Percentiles rank a stretch among this genome's conserved stretches.
Conservation (phyloP, 139 green algal species). For the Volvox africanus region DNA sequence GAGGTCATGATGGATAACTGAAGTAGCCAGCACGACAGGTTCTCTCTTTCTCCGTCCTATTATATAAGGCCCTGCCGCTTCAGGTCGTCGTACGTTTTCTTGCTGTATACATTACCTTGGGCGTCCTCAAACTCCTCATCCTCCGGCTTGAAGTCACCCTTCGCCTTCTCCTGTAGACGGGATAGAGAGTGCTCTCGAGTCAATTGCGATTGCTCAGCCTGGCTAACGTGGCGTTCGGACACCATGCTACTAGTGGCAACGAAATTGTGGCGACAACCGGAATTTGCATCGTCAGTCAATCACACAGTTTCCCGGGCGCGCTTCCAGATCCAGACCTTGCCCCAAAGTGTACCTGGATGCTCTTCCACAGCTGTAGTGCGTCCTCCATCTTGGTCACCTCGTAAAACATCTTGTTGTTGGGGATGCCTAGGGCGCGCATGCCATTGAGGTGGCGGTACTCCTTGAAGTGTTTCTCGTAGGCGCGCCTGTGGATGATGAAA, state of each 20-base stretch:
- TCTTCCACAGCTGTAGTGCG: slow-evolving; percentile 87
- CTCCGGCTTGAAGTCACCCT: slow-evolving; percentile 79
- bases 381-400: slow-evolving; percentile 93
- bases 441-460: slow-evolving; percentile 92
- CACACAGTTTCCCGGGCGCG: no score
- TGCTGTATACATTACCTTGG: slow-evolving; percentile 93
- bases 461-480: slow-evolving; percentile 98
- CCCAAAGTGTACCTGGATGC: slow-evolving; percentile 69
- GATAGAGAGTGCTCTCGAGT: no score
- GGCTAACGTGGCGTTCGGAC: no score
- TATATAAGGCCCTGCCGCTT: slow-evolving; percentile 91
- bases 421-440: slow-evolving; percentile 96
- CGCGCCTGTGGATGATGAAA: slow-evolving; percentile 68
- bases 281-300: no score
- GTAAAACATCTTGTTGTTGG: slow-evolving; percentile 96
- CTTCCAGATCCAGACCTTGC: no score
- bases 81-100: slow-evolving; percentile 91
- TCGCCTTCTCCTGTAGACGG: slow-evolving; percentile 67
- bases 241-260: no score
- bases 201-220: no score
- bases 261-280: no score
- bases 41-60: slow-evolving; percentile 2
- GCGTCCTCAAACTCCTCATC: slow-evolving; percentile 90
- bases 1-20: no score
- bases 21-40: no score